These are phyloP conservation scores for Fusarium devonianum DNA, from an alignment of 2,329 filamentous ascomycete species.

Conservation along the genomic window DNA sequence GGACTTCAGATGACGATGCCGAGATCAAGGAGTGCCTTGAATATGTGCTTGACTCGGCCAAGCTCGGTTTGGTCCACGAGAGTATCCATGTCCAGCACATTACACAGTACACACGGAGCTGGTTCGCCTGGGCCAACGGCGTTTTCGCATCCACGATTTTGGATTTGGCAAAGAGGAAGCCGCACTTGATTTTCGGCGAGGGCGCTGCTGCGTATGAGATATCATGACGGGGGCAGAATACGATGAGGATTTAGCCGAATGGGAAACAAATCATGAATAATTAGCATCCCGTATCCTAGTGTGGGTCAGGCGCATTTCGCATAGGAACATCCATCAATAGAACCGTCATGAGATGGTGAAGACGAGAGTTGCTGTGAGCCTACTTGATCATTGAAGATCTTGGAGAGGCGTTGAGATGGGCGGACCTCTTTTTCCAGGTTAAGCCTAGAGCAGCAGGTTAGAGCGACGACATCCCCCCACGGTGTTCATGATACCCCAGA, in stretches of 20 bases:
- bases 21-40: slow-evolving; percentile 81
- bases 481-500: slow-evolving; percentile 3
- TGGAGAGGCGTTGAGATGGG: not conserved
- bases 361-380: not conserved
- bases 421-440: not conserved
- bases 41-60: slow-evolving; percentile 76
- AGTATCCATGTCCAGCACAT: slow-evolving; percentile 80
- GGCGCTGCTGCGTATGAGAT: slow-evolving; percentile 66
- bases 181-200: slow-evolving; percentile 81
- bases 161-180: slow-evolving; percentile 87
- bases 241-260: too few species aligned
- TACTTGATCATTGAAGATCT: not conserved
- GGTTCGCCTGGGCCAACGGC: slow-evolving; percentile 98
- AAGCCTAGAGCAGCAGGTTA: not conserved
- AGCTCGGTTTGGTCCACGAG: slow-evolving; percentile 86
- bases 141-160: slow-evolving; percentile 94
- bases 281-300: not conserved
- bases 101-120: slow-evolving; percentile 80
- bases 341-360: not conserved
- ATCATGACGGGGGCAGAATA: too few species aligned
- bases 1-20: slow-evolving; percentile 82
- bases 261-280: not conserved
- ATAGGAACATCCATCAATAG: not conserved
- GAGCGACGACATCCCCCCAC: slow-evolving; percentile 4
- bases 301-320: not conserved